Percentiles rank a stretch among this genome's conserved stretches.
Evolutionary conservation across 805 yeast species (phyloP).

Genomic region (Candida boleticola): DNA sequence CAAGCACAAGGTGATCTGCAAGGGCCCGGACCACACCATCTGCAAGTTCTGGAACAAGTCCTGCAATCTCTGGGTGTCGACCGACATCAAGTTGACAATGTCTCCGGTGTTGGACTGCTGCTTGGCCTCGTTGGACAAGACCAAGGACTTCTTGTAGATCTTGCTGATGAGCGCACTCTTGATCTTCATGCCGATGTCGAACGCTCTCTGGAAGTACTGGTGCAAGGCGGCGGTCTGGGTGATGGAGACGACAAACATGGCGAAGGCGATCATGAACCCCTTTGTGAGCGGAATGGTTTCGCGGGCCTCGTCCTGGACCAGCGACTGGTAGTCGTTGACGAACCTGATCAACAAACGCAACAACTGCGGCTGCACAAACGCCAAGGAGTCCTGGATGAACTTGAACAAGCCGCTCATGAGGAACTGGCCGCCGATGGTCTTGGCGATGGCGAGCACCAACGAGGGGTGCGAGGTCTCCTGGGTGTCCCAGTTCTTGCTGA

Average conservation of each 20-base stretch:
- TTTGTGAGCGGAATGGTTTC: constrained; percentile 59
- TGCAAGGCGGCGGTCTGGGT: constrained; percentile 75
- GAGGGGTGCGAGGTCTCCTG: constrained; percentile 48
- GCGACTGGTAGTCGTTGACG: constrained; percentile 36
- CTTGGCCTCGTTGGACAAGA: constrained; percentile 68
- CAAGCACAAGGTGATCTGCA: constrained; percentile 78
- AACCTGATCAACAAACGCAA: constrained; percentile 28
- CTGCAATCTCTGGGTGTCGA: constrained; percentile 86
- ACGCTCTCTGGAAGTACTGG: constrained; percentile 73
- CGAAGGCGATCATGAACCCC: constrained; percentile 72
- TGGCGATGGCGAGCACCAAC: constrained; percentile 56
- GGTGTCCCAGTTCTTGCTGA: constrained; percentile 59
- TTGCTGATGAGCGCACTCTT: constrained; percentile 67
- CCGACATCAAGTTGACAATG: constrained; percentile 91
- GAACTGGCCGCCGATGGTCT: constrained; percentile 74
- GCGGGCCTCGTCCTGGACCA: constrained; percentile 14
- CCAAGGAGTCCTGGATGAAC: constrained; percentile 69
- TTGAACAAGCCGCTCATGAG: constrained; percentile 71
- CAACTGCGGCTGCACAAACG: constrained; percentile 39
- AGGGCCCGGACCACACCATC: constrained; percentile 90
- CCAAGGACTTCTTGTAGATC: constrained; percentile 66
- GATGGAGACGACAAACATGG: constrained; percentile 76
- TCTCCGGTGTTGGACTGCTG: constrained; percentile 82
- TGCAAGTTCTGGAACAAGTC: constrained; percentile 78
- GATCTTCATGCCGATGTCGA: constrained; percentile 74